Evolutionary conservation across 2,329 filamentous ascomycete genomes (phyloP), one percentile per base, ranked within the genome.

Genomic region (Gremmenia infestans): DNA sequence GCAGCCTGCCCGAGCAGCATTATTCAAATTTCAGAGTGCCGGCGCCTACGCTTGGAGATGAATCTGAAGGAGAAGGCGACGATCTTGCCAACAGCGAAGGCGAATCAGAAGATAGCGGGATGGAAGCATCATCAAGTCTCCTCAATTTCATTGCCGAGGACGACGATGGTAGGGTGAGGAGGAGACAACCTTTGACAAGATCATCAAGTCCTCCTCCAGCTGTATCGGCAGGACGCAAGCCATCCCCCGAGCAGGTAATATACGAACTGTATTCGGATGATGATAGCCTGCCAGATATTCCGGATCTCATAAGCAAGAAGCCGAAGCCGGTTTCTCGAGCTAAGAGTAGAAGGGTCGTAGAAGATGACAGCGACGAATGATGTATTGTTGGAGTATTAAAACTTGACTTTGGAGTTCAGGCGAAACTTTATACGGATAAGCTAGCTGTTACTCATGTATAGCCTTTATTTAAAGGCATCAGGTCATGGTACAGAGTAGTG

Each of bases 141-240:
- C 55, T 81, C 62, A 73, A 83, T 72, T 79, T 89, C 71, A 67
- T 89, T 64, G 74, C 56, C 74, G 70, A 83, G 69, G 70, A 84
- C 70, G 19, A 78, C 55, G 25, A 77, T 68, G 45, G 22, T 66
- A 69, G 32, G 12, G 42, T 45, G n/a, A 75, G 75, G 9, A 78
- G 68, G 49, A 72, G 47, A 75, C 72, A 14, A 77, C 68, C 50
- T 7, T 52, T 59, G 45, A 55, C 50, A 11, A 47, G 57, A 51
- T 60, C 63, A 19, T 63, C 61, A 3, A 61, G 54, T 9, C 58
- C 63, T 15, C 60, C 60, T 32, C 58, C 58, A 14, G 9, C 42
- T 17, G 28, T 25, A 12, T 15, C 43, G 3, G 28, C 54, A 48
- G 51, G 57, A 57, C 53, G 61, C 14, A 71, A 66, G 50, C 72